A percentile compares a stretch with the other conserved stretches of the same genome.
Evolutionary conservation across 1,284 basidiomycete genomes (phyloP).

Genomic region (Tetrapyrgos nigripes): DNA sequence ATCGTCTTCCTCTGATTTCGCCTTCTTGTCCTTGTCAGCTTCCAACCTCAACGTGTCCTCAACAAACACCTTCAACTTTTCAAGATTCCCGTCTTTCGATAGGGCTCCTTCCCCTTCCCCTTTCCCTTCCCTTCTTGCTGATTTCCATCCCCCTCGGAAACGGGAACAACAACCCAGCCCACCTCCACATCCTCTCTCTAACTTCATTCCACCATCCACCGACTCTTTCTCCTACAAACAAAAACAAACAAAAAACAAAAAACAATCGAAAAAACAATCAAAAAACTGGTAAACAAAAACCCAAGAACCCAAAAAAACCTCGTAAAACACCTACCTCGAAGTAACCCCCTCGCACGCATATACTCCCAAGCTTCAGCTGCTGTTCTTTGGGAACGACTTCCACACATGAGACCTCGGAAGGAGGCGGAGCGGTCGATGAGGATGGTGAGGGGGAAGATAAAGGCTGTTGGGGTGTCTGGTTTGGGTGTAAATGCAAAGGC

Average conservation of each 20-base stretch:
- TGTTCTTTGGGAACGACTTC: slow-evolving; percentile 67
- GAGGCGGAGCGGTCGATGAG: slow-evolving; percentile 79
- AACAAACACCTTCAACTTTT: background rate
- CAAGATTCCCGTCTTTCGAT: too few species aligned
- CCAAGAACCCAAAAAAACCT: too few species aligned
- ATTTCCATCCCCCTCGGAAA: background rate
- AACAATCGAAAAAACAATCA: too few species aligned
- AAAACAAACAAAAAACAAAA: too few species aligned
- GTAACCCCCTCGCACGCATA: slow-evolving; percentile 45
- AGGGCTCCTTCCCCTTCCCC: background rate
- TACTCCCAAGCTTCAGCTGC: slow-evolving; percentile 67
- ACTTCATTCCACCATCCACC: slow-evolving; percentile 77
- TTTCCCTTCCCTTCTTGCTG: background rate
- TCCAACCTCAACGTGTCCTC: background rate
- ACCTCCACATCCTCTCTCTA: slow-evolving; percentile 63
- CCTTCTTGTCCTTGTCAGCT: background rate
- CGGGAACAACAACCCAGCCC: slow-evolving; percentile 40
- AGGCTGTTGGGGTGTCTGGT: too few species aligned
- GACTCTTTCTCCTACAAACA: too few species aligned
- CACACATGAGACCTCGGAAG: slow-evolving; percentile 69
- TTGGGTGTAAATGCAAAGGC: too few species aligned
- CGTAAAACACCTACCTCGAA: too few species aligned
- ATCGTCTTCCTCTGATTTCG: background rate
- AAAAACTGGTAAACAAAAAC: too few species aligned
- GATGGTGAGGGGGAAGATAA: slow-evolving; percentile 64